Base-by-base conservation (phyloP, 169 alveolate genomes). In the Plasmodium blacklocki region DNA sequence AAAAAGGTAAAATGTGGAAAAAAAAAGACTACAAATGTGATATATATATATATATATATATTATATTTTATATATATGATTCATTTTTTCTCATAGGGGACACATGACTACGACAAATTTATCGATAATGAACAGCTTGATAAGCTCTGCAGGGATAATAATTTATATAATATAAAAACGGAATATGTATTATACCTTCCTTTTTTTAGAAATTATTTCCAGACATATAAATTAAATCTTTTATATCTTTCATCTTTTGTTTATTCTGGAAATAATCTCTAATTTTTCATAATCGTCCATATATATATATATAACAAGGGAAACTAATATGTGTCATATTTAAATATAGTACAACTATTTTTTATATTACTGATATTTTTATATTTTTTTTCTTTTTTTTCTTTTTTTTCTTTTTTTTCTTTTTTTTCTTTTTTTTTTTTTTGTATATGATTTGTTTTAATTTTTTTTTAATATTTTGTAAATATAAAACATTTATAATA, bases 141-240 rank as follows among this genome's bases (percentile, higher is more conserved):
- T 5, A 39, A 43, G 3, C 21, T 75, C 11, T 75, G 88, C 23
- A 18, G 23, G 8, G 68, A 12, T 2, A 47, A 45, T 47, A 39
- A 75, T n/a, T 32, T 75, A 23, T 23, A 75, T 6, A 75, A 75
- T 39, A 3, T 75, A 39, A 63, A 14, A 32, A 75, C 88, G 11
- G 75, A 75, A 32, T 43, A 75, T 49, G 88, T 67, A 14, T 50
- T 75, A 11, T 75, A 75, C 21, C 23, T 75, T 43, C 88, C 88
- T n/a, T 14, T 75, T 23, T 15, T 75, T 9, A 47, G 88, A 14
- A 68, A 63, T 49, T 75, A 75, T 54, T 63, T 60, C 32, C 26
- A n/a, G 29, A 75, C 88, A 6, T 49, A 52, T 12, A 45, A 68
- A 43, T 18, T 75, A 45, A 75, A 63, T 15, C 52, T 75, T 45